Base-by-base conservation (phyloP, 1,284 basidiomycete genomes). In the Agroathelia rolfsii region DNA sequence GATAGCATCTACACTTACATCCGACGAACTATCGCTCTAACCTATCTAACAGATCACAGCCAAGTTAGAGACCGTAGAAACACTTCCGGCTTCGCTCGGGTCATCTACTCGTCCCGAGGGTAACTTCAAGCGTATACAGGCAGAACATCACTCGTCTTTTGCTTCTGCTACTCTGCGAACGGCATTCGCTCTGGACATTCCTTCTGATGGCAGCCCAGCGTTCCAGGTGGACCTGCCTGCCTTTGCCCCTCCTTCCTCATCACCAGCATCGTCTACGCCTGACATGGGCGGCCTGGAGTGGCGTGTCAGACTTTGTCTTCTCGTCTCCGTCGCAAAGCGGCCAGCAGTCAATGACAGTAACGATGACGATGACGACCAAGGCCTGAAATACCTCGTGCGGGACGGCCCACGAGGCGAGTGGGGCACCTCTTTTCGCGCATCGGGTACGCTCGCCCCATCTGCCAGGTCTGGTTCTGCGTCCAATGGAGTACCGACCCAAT, bases 111-210 rank as follows among this genome's bases (percentile, higher is more conserved):
- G 56, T 24, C 56, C 58, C 28, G 57, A 49, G 1, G 51, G 52
- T 23, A 54, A 61, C 40, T 47, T 76, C 39, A 71, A 72, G 27
- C 69, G 83, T 6, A 64, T 84, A 2, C 86, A 93, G 49, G 85
- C 87, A 1, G 88, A 93, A 49, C 76, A 86, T 39, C 77, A 86
- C 44, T 66, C 76, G 0, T 76, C 81, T 4, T 77, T 87, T 48
- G 73, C 80, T 2, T 56, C 76, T 6, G 72, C 79, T 29, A 76
- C 76, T 0, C 61, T 76, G 2, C 76, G 88, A 18, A 76, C 82
- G 23, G 76, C 82, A 0, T 94, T 94, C 56, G 66, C 80, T 5
- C 70, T 95, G 2, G 87, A 90, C 49, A 92, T 95, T 37, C 90
- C 90, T 0, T 76, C 77, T 2, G 89, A 93, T 41, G 87, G 80